phyloP scores from a whole-genome alignment of 441 rosid species.

The Erodium moschatum region DNA sequence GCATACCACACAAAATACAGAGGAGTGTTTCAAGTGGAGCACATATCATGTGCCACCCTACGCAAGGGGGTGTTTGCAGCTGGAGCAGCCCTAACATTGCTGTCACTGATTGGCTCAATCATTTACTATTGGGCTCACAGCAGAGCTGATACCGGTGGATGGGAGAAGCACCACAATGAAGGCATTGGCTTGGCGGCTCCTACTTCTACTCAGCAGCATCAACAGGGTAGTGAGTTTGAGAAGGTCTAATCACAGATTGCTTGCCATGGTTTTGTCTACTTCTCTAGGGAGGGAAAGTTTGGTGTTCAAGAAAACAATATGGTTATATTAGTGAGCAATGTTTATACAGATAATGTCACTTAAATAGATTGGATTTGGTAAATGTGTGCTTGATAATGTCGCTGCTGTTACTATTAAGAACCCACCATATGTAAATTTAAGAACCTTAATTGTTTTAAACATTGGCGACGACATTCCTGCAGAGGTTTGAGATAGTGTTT shows the following conservation, averaged over 20 bases:
- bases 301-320: background rate
- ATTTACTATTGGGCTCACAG: slow-evolving; percentile 74
- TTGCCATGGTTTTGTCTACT: background rate
- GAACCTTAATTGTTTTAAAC: slow-evolving; percentile 1
- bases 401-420: background rate
- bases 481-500: background rate
- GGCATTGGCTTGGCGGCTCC: slow-evolving; percentile 47
- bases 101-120: slow-evolving; percentile 53
- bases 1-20: slow-evolving; percentile 78
- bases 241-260: slow-evolving; percentile 27
- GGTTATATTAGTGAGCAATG: background rate
- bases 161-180: slow-evolving; percentile 80
- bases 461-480: background rate
- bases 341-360: background rate
- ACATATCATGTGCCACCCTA: slow-evolving; percentile 63
- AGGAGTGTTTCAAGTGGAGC: slow-evolving; percentile 31
- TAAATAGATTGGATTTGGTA: background rate
- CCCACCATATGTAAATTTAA: background rate
- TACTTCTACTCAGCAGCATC: slow-evolving; percentile 30
- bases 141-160: slow-evolving; percentile 87
- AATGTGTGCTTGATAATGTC: background rate
- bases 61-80: slow-evolving; percentile 91
- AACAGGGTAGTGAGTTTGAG: slow-evolving; percentile 28
- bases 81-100: slow-evolving; percentile 68
- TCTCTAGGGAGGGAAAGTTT: background rate